phyloP scores from a whole-genome alignment of 2,329 filamentous ascomycete species.

The Alternaria tenuissima region DNA sequence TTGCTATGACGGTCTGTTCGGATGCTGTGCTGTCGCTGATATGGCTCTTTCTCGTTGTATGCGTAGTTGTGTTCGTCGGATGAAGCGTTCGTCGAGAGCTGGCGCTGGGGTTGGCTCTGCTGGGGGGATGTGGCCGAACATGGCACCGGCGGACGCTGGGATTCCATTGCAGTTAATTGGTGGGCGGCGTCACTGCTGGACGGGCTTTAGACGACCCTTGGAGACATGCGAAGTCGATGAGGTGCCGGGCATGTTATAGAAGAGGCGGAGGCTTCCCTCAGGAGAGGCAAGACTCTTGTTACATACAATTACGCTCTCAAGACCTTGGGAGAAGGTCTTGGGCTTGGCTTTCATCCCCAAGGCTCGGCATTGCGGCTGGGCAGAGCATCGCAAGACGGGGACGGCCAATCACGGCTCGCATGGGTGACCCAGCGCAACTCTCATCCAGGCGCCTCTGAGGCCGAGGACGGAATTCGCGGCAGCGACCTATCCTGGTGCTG shows the following conservation, averaged over 20 bases:
- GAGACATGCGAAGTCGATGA: constrained; percentile 29
- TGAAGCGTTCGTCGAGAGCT: constrained; percentile 14
- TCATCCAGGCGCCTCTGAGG: constrained; percentile 26
- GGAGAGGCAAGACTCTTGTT: constrained; percentile 47
- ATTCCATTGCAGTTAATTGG: constrained; percentile 42
- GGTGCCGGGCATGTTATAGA: constrained; percentile 48
- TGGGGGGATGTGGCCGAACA: constrained; percentile 34
- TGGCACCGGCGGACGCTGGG: constrained; percentile 41
- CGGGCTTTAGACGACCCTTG: constrained; percentile 37
- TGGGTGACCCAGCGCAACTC: constrained; percentile 11
- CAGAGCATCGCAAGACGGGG: constrained; percentile 17
- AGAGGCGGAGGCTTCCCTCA: constrained; percentile 38
- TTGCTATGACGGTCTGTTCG: constrained; percentile 33
- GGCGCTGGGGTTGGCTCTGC: constrained; percentile 25
- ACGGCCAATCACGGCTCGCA: constrained; percentile 33
- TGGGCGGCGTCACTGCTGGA: constrained; percentile 31
- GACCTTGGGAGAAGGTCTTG: constrained; percentile 42
- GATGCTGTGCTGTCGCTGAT: constrained; percentile 22
- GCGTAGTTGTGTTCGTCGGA: constrained; percentile 25
- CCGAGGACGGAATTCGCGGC: constrained; percentile 40
- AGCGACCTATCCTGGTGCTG: constrained; percentile 17
- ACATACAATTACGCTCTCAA: constrained; percentile 44
- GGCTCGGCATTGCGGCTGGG: constrained; percentile 38
- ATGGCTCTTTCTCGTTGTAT: constrained; percentile 39
- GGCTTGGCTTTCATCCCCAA: constrained; percentile 43